These are phyloP conservation scores for Trifolium pratense DNA, from an alignment of 306 rosid genomes.

Conservation along the genomic window DNA sequence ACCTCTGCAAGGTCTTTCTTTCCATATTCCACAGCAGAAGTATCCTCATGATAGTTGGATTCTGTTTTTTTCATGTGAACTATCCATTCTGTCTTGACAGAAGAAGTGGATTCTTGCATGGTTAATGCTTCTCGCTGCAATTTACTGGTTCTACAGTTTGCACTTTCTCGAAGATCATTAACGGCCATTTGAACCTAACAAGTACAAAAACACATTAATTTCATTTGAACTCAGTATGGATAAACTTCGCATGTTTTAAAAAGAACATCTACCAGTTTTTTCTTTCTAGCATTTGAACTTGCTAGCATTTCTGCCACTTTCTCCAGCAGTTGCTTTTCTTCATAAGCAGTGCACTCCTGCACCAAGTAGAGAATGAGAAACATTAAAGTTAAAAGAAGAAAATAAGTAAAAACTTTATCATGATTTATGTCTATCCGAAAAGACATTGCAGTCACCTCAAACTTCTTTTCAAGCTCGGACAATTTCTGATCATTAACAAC, in stretches of 20 bases:
- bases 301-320: conserved; percentile 97
- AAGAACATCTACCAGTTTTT: conserved; percentile 67
- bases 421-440: conserved; percentile 30
- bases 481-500: conserved; percentile 74
- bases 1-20: conserved; percentile 83
- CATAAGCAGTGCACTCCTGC: conserved; percentile 94
- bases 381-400: conserved; percentile 21
- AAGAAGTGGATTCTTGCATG: conserved; percentile 82
- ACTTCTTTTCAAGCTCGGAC: conserved; percentile 87
- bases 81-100: conserved; percentile 80
- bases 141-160: conserved; percentile 76
- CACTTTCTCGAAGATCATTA: conserved; percentile 91
- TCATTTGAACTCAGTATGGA: conserved; percentile 5
- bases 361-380: conserved; percentile 14
- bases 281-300: conserved; percentile 92
- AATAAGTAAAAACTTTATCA: background rate
- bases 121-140: conserved; percentile 84
- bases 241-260: conserved; percentile 17
- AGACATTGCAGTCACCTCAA: conserved; percentile 70
- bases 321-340: conserved; percentile 82
- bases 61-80: conserved; percentile 89
- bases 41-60: conserved; percentile 76
- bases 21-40: conserved; percentile 82
- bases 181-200: conserved; percentile 87
- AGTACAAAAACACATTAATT: conserved; percentile 23